Base-by-base conservation (phyloP, 371 early-diverging fungal genomes). In the Saksenaea vasiformis region DNA sequence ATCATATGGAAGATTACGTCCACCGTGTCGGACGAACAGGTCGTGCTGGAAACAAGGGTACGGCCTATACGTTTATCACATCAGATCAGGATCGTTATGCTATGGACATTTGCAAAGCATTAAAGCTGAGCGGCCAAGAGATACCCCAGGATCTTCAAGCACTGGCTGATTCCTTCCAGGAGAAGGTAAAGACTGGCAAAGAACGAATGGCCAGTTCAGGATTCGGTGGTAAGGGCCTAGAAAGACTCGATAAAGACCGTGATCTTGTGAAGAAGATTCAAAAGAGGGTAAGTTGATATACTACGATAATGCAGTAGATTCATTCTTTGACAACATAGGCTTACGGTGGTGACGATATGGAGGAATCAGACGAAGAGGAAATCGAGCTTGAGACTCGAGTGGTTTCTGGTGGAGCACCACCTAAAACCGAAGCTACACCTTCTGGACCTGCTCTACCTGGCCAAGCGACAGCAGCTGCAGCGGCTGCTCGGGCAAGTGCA, bases 11-110 rank as follows among this genome's bases (percentile, higher is more conserved):
- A 74, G 98, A 98, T 67, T 95, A 97, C 71, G 95, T 99, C 2
- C 99, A 99, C 78, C 94, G 99, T 54, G 96, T 98, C 4, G 99
- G 99, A 3, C 88, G 99, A 54, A 99, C 99, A 2, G 99, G 99
- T 53, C 91, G 99, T 54, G 99, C 98, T 0, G 98, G 98, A 56
- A 93, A 94, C 74, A 96, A 95, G 74, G 99, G 99, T 54, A 92
- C 92, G 0, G 98, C 99, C 0, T 95, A 93, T 69, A 97, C 98
- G 0, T 97, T 98, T 66, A 91, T 99, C 58, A 91, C 93, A 0
- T 93, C 94, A 0, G 93, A 94, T 41, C 97, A 98, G 71, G 97
- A 94, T 54, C 82, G 91, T 34, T 97, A 92, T 75, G 96, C 98
- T 5, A 89, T 87, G 64, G 97, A 98, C 73, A 93, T 98, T 39